Evolutionary conservation across 1,284 basidiomycete species (phyloP), one percentile per base, ranked within the genome.

Genomic region (Ganoderma lingzhi): DNA sequence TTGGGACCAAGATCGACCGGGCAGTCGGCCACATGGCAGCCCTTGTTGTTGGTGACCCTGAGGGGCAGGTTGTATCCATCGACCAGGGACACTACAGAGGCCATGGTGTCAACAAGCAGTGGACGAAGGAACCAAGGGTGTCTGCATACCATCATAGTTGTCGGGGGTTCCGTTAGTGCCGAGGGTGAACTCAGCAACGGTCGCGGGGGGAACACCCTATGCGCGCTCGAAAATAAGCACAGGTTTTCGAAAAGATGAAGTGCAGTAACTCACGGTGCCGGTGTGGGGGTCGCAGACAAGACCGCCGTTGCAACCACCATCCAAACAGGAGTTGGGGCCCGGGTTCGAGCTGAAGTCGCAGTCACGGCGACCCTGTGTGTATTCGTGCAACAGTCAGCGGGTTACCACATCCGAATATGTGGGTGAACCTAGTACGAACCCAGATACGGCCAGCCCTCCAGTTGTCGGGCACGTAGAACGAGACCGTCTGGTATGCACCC

Each of bases 221-320:
- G 48, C 28, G 19, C 51, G 14, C 4, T 3, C 12, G 2, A 28
- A 28, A 10, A 28, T 51, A n/a, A 23, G 8, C 30, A 30, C 9
- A 28, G 28, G 48, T 28, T 10, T 41, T 15, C 30, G 45, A 15
- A 17, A 44, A 44, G 10, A 32, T 28, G 73, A 60, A 60, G 39
- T 28, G 73, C 58, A 60, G 39, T 28, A 32, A 65, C 72, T 19
- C 32, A 82, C 82, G 5, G 82, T 84, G 6, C 84, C 84, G 48
- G 79, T 80, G 62, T 74, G 67, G 10, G 78, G 70, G 71, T 83
- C 82, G 68, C 86, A 87, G 41, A 78, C 71, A 2, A 87, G 79
- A 48, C 86, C 86, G 48, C 86, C 84, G 71, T 83, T 84, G 76
- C 84, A 85, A 37, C 84, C 84, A 65, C 85, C 85, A 63, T 80